Base-by-base conservation (phyloP, 1,284 basidiomycete species). In the Ganoderma boninense region DNA sequence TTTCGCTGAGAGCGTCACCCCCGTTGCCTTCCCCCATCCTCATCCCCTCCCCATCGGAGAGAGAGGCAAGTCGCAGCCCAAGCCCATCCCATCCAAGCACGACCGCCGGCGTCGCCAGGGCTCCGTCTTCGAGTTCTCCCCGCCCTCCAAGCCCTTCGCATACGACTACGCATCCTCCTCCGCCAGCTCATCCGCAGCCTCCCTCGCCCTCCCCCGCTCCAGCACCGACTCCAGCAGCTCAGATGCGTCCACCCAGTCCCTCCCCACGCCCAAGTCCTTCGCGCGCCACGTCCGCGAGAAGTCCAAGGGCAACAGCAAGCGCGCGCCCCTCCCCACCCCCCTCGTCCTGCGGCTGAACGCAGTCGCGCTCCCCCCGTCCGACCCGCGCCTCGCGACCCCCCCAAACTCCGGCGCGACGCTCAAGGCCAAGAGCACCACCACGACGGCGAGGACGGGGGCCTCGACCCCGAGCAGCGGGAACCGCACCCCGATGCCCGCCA, bases 1-100 rank as follows among this genome's bases (percentile, higher is more conserved):
- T 68, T 78, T 89, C 60, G 66, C 88, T 54, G 90, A 90, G 54
- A 71, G 73, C 52, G 78, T 77, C 67, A 59, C 40, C 5, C 62
- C 68, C 44, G 26, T 61, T 2, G 75, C 76, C 26, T 62, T 75
- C 16, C 64, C 72, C 54, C 54, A 29, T 18, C 32, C 54, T 16
- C 54, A 29, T 32, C 29, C 54, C 2, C 54, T 26, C 4, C 59
- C n/a, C n/a, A 42, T 18, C 60, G 6, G 20, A 62, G 44, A 71
- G 77, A 49, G 20, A 62, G 44, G 70, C 77, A 54, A 65, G 35
- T 65, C 49, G 11, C 11, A 14, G 46, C 46, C 78, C 7, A 77
- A 77, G 16, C 78, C 82, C 56, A 71, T 79, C 42, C 75, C 64
- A 44, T 26, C 65, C 44, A 44, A 61, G 65, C 66, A 46, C 64